phyloP scores from a whole-genome alignment of 441 rosid species.

The Adansonia rubrostipa region DNA sequence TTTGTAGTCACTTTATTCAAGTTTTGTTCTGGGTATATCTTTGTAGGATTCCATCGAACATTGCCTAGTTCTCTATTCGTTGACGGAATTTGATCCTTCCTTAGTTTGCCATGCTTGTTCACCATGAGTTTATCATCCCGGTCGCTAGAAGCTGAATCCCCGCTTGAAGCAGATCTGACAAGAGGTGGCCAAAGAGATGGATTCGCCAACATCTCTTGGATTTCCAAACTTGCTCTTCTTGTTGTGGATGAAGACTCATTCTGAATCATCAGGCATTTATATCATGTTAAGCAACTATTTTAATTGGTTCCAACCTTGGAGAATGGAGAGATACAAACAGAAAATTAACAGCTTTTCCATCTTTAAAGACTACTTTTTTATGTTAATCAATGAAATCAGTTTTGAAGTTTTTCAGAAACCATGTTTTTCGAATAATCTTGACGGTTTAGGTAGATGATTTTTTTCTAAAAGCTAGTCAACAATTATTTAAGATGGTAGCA shows the following conservation, averaged over 20 bases:
- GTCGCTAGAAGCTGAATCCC: conserved; percentile 51
- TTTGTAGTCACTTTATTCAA: conserved; percentile 30
- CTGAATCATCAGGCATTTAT: conserved; percentile 41
- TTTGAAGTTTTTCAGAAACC: background rate
- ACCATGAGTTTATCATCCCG: conserved; percentile 67
- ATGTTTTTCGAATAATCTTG: background rate
- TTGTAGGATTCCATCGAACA: conserved; percentile 39
- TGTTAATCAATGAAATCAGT: conserved; percentile 7
- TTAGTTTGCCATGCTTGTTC: conserved; percentile 41
- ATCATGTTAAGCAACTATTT: conserved; percentile 13
- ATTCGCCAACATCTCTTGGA: conserved; percentile 49
- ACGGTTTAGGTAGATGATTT: background rate
- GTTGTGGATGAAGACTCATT: conserved; percentile 44
- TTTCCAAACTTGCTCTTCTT: conserved; percentile 59
- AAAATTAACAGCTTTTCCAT: conserved; percentile 1
- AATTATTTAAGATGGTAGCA: background rate
- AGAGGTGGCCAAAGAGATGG: conserved; percentile 52
- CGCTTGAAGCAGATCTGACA: conserved; percentile 35
- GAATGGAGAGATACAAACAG: background rate
- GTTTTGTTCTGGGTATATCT: conserved; percentile 48
- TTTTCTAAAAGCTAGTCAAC: background rate
- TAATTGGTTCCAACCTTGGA: background rate
- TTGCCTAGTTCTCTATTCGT: conserved; percentile 40
- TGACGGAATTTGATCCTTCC: conserved; percentile 36
- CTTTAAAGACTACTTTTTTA: background rate